Evolutionary conservation across 2,329 filamentous ascomycete genomes (phyloP).

Genomic region (Tolypocladium tropicale): DNA sequence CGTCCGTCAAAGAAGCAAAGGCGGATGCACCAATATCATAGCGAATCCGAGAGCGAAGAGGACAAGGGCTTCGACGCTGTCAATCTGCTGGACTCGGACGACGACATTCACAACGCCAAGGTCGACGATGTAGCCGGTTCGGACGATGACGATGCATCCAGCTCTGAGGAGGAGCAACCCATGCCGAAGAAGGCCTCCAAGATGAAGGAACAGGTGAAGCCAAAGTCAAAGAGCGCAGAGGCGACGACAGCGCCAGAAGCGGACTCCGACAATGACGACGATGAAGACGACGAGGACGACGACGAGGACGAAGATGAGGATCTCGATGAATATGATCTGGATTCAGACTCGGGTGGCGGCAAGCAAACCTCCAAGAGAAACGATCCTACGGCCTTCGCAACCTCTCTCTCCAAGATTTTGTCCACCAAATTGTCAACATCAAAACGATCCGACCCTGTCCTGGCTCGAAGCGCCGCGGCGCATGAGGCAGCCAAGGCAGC

Average conservation of each 20-base stretch:
- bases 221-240: background rate
- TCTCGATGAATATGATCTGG: constrained; percentile 30
- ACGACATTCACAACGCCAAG: constrained; percentile 42
- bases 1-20: constrained; percentile 44
- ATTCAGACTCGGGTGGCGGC: constrained; percentile 26
- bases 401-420: constrained; percentile 86
- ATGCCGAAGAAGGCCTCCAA: constrained; percentile 8
- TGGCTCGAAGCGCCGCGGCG: constrained; percentile 71
- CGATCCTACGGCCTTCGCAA: constrained; percentile 84
- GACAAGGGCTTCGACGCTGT: constrained; percentile 37
- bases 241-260: constrained; percentile 7
- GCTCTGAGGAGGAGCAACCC: constrained; percentile 24
- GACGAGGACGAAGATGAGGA: constrained; percentile 15
- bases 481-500: constrained; percentile 61
- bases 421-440: constrained; percentile 75
- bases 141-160: constrained; percentile 23
- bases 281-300: constrained; percentile 15
- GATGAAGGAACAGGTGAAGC: constrained; percentile 15
- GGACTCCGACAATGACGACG: constrained; percentile 13
- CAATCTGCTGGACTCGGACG: constrained; percentile 46
- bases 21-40: constrained; percentile 38
- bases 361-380: constrained; percentile 69
- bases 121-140: constrained; percentile 38
- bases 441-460: constrained; percentile 80
- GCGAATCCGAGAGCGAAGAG: constrained; percentile 34